Conservation (phyloP, 1,139 yeast species). For the Yamadazyma sp. region DNA sequence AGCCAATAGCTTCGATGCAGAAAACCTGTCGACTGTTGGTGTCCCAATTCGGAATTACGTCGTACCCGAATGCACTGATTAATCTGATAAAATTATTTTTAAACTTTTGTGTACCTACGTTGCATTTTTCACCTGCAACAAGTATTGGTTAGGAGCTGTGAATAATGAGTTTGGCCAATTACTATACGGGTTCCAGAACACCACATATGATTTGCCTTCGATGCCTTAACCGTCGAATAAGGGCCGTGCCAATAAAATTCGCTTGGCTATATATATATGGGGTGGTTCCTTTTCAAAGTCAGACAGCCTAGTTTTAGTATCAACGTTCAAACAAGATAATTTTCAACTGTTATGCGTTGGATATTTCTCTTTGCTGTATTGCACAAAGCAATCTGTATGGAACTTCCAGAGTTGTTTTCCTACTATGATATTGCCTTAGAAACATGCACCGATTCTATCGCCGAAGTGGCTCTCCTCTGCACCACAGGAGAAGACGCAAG, state of each 20-base stretch:
- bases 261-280: no score
- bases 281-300: no score
- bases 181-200: background rate
- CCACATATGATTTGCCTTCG: background rate
- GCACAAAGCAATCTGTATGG: background rate
- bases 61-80: no score
- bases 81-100: background rate
- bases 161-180: background rate
- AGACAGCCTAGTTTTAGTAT: no score
- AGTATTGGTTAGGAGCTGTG: background rate
- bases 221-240: no score
- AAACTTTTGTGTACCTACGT: no score
- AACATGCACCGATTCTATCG: constrained; percentile 10
- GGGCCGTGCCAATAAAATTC: no score
- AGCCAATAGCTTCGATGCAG: no score
- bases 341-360: background rate
- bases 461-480: constrained; percentile 11
- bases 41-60: no score
- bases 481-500: background rate
- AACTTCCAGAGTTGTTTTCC: background rate
- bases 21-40: no score
- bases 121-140: no score
- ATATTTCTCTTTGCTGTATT: background rate
- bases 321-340: background rate
- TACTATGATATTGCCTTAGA: constrained; percentile 9